Percentiles rank a stretch among this genome's conserved stretches.
These are phyloP conservation scores for Apiotrichum montevideense DNA, from an alignment of 1,284 basidiomycete species.

Conservation along the genomic window DNA sequence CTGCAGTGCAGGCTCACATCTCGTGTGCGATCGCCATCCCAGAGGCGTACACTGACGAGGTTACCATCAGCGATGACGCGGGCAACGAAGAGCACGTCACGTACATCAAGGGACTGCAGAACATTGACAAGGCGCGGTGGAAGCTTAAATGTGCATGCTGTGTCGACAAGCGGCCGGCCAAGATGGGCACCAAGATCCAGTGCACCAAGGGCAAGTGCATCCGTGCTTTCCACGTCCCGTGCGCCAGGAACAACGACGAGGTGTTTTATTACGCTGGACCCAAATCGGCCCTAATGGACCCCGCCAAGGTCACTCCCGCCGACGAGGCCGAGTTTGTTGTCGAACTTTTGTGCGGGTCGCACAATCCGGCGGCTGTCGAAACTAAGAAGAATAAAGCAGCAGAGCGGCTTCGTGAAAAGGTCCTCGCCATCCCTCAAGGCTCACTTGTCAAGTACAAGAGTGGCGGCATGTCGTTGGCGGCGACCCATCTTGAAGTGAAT, in stretches of 20 bases:
- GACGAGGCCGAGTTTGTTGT: slow-evolving; percentile 55
- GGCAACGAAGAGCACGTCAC: slow-evolving; percentile 39
- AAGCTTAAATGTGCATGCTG: slow-evolving; percentile 84
- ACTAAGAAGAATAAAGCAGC: slow-evolving; percentile 6
- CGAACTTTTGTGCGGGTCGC: slow-evolving; percentile 67
- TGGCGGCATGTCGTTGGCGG: slow-evolving; percentile 70
- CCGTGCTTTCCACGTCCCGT: slow-evolving; percentile 88
- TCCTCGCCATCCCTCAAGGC: slow-evolving; percentile 62
- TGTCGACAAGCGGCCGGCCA: slow-evolving; percentile 58
- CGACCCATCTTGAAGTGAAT: slow-evolving; percentile 62
- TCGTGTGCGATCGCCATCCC: slow-evolving; percentile 71
- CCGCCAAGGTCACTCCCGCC: neutral
- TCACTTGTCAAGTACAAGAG: slow-evolving; percentile 72
- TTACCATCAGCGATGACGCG: slow-evolving; percentile 7
- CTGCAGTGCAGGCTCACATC: slow-evolving; percentile 51
- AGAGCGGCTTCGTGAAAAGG: slow-evolving; percentile 53
- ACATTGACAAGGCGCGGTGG: slow-evolving; percentile 83
- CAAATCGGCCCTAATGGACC: neutral
- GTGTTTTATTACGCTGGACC: slow-evolving; percentile 23
- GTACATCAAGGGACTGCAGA: slow-evolving; percentile 68
- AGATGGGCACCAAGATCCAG: slow-evolving; percentile 84
- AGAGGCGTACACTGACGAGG: slow-evolving; percentile 75
- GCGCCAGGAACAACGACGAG: slow-evolving; percentile 53
- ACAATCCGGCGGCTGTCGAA: slow-evolving; percentile 64
- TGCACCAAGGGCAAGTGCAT: slow-evolving; percentile 87